Evolutionary conservation across 129 eudicot species (phyloP).

Genomic region (Lonicera japonica): DNA sequence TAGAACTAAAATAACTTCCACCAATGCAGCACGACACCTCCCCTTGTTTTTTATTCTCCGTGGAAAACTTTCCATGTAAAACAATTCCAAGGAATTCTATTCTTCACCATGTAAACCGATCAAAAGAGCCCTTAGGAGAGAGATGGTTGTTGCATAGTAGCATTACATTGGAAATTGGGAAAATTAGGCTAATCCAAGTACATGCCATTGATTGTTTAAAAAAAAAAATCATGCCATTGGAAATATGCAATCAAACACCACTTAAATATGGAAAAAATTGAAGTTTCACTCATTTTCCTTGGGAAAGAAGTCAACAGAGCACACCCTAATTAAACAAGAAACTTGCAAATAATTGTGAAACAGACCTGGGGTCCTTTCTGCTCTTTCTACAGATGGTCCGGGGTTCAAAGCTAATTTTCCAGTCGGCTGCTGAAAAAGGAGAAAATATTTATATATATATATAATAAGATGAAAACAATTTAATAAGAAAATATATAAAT

Average conservation of each 20-base stretch:
- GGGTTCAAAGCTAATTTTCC: slow-evolving; percentile 56
- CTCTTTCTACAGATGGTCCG: slow-evolving; percentile 75
- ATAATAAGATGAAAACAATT: slow-evolving; percentile 8
- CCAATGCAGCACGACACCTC: no score
- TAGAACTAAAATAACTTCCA: no score
- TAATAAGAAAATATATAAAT: background rate
- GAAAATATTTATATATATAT: background rate
- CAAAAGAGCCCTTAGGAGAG: no score
- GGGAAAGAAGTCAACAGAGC: background rate
- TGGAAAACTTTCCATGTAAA: no score
- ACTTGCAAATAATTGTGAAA: slow-evolving; percentile 7
- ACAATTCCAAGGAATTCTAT: no score
- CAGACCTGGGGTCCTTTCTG: slow-evolving; percentile 68
- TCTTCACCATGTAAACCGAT: no score
- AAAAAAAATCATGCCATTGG: background rate
- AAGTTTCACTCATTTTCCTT: background rate
- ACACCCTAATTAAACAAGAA: background rate
- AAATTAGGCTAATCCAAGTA: no score
- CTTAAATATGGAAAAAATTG: no score
- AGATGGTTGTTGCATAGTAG: no score
- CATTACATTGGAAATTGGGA: no score
- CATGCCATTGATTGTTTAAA: no score
- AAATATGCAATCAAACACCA: background rate
- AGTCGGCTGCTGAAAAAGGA: slow-evolving; percentile 41
- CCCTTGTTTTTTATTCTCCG: no score